Evolutionary conservation across 768 basidiomycete genomes (phyloP).

Genomic region (Podaxis mareebaensis): DNA sequence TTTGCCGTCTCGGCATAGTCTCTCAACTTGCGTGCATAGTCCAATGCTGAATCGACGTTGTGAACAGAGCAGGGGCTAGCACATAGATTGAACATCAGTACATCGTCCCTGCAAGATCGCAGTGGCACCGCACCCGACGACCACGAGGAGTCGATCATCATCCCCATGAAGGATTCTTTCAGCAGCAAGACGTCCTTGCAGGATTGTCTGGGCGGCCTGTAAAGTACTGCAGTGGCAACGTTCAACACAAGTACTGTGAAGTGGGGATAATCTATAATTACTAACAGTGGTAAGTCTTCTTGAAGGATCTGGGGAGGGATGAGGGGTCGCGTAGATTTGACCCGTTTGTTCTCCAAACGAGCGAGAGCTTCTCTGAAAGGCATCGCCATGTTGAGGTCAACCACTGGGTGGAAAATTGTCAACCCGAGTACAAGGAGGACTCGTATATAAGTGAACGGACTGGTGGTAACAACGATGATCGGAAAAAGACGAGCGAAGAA

Average conservation of each 20-base stretch:
- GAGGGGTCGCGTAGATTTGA: slow-evolving; percentile 83
- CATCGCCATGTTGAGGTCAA: slow-evolving; percentile 62
- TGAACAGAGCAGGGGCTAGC: slow-evolving; percentile 92
- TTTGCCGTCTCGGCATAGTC: slow-evolving; percentile 78
- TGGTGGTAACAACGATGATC: slow-evolving; percentile 2
- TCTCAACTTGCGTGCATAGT: slow-evolving; percentile 80
- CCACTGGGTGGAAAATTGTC: slow-evolving; percentile 34
- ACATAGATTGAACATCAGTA: neutral
- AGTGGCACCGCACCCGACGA: slow-evolving; percentile 68
- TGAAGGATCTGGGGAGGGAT: slow-evolving; percentile 95
- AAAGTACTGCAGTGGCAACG: slow-evolving; percentile 53
- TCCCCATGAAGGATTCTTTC: slow-evolving; percentile 82
- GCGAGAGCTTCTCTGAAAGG: slow-evolving; percentile 78
- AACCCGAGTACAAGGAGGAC: too few relatives aligned
- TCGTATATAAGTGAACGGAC: neutral
- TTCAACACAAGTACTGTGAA: neutral
- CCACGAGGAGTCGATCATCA: slow-evolving; percentile 91
- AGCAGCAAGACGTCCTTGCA: slow-evolving; percentile 77
- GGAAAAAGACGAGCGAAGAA: neutral
- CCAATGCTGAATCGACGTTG: slow-evolving; percentile 80
- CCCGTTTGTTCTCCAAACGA: slow-evolving; percentile 84
- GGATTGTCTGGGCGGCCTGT: slow-evolving; percentile 81
- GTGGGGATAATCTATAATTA: neutral
- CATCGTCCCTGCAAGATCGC: neutral
- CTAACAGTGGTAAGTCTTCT: slow-evolving; percentile 88